Conservation (phyloP, 768 basidiomycete species). For the Psilocybe azurescens region DNA sequence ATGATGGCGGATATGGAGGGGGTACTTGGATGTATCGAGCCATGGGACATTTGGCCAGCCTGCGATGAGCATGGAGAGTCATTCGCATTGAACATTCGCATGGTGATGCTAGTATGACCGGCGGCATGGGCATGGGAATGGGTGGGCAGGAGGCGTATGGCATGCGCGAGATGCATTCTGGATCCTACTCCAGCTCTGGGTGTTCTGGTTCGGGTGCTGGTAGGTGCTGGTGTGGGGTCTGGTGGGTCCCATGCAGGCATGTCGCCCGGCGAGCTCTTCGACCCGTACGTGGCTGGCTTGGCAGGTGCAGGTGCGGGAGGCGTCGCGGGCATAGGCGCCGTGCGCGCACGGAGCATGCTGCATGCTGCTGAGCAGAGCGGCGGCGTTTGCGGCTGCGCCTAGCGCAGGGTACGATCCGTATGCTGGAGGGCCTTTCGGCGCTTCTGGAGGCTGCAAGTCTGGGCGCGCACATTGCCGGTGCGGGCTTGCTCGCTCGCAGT, state of each 20-base stretch:
- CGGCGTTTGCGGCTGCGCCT: constrained; percentile 38
- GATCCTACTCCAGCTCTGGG: no score
- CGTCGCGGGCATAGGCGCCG: constrained; percentile 49
- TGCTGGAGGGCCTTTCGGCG: not conserved
- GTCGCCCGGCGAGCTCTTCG: constrained; percentile 35
- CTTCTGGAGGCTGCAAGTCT: constrained; percentile 32
- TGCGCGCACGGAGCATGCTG: constrained; percentile 42
- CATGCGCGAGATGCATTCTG: constrained; percentile 50
- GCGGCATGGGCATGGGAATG: not conserved
- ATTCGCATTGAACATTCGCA: not conserved
- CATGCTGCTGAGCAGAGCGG: no score
- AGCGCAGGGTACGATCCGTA: not conserved
- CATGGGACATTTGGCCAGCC: constrained; percentile 65
- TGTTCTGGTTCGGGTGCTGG: no score
- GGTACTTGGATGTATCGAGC: constrained; percentile 53
- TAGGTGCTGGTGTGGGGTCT: no score
- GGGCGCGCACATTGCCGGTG: constrained; percentile 28
- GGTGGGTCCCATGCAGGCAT: no score
- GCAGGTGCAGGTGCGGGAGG: constrained; percentile 33
- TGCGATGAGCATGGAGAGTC: constrained; percentile 36
- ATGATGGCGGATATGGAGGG: not conserved
- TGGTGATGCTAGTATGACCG: not conserved
- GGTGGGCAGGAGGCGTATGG: constrained; percentile 44
- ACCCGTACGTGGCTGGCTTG: constrained; percentile 27
- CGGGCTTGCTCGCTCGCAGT: constrained; percentile 19